Evolutionary conservation across 139 green algal species (phyloP).

Genomic region (Diplosphaera chodatii): DNA sequence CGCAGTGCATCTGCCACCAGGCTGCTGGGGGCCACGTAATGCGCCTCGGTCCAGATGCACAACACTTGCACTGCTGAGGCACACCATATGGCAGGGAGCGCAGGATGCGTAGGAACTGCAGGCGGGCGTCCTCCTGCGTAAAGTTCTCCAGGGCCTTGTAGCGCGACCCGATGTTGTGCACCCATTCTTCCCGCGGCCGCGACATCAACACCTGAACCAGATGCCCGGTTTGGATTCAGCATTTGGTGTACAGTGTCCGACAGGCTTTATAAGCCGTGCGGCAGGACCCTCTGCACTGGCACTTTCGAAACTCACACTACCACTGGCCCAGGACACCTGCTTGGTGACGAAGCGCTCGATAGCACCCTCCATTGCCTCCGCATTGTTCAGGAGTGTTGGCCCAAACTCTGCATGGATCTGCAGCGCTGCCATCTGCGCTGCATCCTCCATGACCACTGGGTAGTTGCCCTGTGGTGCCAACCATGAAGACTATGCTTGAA

Average conservation of each 20-base stretch:
- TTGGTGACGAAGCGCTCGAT: constrained; percentile 69
- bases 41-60: too few species aligned
- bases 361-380: constrained; percentile 46
- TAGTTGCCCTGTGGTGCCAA: constrained; percentile 73
- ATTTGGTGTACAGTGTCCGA: too few species aligned
- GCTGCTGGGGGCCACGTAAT: too few species aligned
- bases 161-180: constrained; percentile 59
- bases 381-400: constrained; percentile 47
- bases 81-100: constrained; percentile 87
- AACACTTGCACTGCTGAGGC: background rate
- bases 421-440: constrained; percentile 87
- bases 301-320: too few species aligned
- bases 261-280: too few species aligned
- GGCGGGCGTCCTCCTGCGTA: constrained; percentile 83
- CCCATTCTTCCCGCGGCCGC: constrained; percentile 73
- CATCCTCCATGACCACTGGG: constrained; percentile 91
- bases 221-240: too few species aligned
- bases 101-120: constrained; percentile 90
- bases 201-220: constrained; percentile 66
- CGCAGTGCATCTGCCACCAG: too few species aligned
- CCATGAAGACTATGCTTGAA: background rate
- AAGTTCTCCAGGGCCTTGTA: constrained; percentile 79
- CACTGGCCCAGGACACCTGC: constrained; percentile 26
- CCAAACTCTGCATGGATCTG: constrained; percentile 76
- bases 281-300: too few species aligned